Percentiles rank a stretch among this genome's conserved stretches.
Evolutionary conservation across 73 alveolate genomes (phyloP).

Genomic region (Tetrahymena elliotti): DNA sequence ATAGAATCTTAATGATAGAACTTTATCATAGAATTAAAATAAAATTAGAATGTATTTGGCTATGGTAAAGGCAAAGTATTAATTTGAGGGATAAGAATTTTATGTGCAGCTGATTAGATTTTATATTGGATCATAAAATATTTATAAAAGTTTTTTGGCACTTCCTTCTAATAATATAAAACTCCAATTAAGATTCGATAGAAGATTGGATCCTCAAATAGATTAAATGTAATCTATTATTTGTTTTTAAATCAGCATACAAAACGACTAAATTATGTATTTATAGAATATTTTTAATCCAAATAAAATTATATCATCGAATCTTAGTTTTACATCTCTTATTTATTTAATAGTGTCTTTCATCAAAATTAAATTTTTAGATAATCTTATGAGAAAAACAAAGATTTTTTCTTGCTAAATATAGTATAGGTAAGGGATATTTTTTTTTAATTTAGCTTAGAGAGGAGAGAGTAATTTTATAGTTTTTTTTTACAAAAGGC

Average conservation of each 20-base stretch:
- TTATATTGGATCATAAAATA: too few species aligned
- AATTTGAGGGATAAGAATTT: background rate
- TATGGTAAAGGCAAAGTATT: background rate
- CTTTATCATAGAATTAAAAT: background rate
- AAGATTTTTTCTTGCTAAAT: background rate
- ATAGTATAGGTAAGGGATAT: background rate
- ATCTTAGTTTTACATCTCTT: background rate
- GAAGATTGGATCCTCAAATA: background rate
- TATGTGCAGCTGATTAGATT: background rate
- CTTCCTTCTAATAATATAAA: background rate
- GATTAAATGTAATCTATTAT: background rate
- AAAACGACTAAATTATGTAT: too few species aligned
- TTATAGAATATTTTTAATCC: background rate
- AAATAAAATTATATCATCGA: too few species aligned
- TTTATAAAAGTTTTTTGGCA: too few species aligned
- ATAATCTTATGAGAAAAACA: background rate
- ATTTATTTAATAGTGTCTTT: too few species aligned
- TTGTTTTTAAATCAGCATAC: background rate
- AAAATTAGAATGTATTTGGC: background rate
- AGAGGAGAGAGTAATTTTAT: background rate
- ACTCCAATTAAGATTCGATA: background rate
- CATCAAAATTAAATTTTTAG: background rate
- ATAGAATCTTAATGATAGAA: background rate
- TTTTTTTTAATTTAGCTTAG: background rate
- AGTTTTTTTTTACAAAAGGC: background rate